Conservation (phyloP, 2,329 filamentous ascomycete genomes). For the Dactylella cylindrospora region DNA sequence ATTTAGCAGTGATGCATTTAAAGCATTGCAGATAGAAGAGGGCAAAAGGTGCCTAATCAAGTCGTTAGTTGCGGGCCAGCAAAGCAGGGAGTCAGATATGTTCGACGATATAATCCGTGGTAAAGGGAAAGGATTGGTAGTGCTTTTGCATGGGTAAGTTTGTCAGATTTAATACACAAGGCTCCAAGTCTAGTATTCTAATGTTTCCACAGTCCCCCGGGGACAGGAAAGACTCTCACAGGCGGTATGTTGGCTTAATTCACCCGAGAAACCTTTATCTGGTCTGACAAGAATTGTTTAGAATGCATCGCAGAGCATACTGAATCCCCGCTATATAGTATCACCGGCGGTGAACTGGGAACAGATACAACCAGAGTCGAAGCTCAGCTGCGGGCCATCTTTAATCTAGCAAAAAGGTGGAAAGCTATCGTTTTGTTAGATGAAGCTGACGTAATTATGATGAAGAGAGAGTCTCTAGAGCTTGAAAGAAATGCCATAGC, state of each 20-base stretch:
- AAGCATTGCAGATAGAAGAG: neutral
- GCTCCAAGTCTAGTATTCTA: too few species aligned
- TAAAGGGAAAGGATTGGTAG: too few species aligned
- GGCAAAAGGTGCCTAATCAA: neutral
- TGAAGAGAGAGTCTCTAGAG: neutral
- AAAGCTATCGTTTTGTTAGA: neutral
- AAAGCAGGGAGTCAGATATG: too few species aligned
- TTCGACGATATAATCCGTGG: too few species aligned
- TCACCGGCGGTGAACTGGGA: neutral
- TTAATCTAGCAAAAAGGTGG: neutral
- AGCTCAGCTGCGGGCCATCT: neutral
- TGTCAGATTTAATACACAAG: too few species aligned
- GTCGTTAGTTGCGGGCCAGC: neutral
- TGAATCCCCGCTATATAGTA: neutral
- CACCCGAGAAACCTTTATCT: too few species aligned
- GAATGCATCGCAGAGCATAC: neutral
- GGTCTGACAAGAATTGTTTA: too few species aligned
- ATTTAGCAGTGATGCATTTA: neutral
- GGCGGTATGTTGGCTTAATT: neutral
- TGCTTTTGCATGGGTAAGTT: too few species aligned
- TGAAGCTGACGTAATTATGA: neutral
- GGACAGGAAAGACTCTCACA: neutral
- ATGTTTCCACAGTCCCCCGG: neutral
- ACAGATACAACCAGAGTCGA: neutral
- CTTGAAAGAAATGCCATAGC: neutral